Percentiles rank a stretch among this genome's conserved stretches.
Evolutionary conservation across 176 grass and related monocot genomes (phyloP).

Genomic region (Bromus sterilis): DNA sequence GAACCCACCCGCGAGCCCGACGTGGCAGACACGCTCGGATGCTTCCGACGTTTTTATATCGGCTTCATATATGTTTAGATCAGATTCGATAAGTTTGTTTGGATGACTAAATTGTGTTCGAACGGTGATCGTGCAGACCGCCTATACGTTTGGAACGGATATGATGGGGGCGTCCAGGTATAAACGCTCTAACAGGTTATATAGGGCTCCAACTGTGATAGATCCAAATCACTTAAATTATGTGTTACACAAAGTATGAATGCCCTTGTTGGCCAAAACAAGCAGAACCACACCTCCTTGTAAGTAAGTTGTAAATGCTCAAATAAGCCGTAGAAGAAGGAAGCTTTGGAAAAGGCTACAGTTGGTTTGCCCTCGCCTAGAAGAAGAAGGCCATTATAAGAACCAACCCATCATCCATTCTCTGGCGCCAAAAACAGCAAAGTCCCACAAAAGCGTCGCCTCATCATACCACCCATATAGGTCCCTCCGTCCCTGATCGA

Average conservation of each 20-base stretch:
- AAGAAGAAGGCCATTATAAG: conserved; percentile 11
- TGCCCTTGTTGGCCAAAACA: background rate
- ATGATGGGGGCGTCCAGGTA: no score
- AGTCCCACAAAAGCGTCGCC: background rate
- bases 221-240: no score
- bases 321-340: background rate
- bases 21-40: no score
- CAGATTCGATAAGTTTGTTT: no score
- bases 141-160: no score
- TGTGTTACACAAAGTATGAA: background rate
- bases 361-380: background rate
- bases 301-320: background rate
- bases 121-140: no score
- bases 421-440: conserved; percentile 9
- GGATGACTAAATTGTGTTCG: no score
- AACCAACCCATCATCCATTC: conserved; percentile 7
- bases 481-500: background rate
- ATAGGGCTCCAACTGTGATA: no score
- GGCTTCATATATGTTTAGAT: no score
- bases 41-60: no score
- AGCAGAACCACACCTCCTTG: background rate
- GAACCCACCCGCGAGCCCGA: no score
- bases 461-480: conserved; percentile 44
- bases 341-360: conserved; percentile 24
- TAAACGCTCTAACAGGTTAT: no score